Evolutionary conservation across 169 alveolate genomes (phyloP).

Genomic region (Perkinsus olseni): DNA sequence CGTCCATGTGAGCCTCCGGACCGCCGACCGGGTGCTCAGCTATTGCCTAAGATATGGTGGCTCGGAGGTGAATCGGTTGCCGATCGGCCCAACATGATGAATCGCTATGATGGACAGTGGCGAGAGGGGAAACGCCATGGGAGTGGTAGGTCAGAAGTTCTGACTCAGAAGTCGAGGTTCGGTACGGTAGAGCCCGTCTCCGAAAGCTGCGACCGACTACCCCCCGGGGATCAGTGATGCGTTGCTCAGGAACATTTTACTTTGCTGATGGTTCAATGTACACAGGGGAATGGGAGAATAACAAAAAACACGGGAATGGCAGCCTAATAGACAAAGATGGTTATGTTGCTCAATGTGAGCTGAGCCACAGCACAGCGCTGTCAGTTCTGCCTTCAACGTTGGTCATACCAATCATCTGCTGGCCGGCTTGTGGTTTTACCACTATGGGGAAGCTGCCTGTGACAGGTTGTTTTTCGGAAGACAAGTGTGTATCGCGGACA

Average conservation of each 20-base stretch:
- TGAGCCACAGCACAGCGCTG: not conserved
- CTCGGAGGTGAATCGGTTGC: not conserved
- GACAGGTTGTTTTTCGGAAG: too few relatives aligned
- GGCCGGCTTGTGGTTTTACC: too few relatives aligned
- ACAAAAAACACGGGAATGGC: not conserved
- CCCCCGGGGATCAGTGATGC: too few relatives aligned
- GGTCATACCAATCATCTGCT: too few relatives aligned
- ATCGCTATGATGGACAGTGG: not conserved
- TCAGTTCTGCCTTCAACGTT: too few relatives aligned
- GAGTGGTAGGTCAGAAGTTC: not conserved
- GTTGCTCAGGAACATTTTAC: not conserved
- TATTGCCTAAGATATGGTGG: too few relatives aligned
- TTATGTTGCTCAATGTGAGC: not conserved
- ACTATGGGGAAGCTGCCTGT: too few relatives aligned
- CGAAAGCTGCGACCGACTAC: too few relatives aligned
- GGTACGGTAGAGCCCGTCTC: too few relatives aligned
- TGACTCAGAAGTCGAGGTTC: not conserved
- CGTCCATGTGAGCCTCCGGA: not conserved
- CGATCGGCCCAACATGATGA: not conserved
- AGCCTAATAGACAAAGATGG: not conserved
- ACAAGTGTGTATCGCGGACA: too few relatives aligned
- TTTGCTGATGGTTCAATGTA: not conserved
- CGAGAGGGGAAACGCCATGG: not conserved
- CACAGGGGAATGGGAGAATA: not conserved
- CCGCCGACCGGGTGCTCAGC: too few relatives aligned